phyloP scores from a whole-genome alignment of 768 basidiomycete species.

The Tephrocybe sp. region DNA sequence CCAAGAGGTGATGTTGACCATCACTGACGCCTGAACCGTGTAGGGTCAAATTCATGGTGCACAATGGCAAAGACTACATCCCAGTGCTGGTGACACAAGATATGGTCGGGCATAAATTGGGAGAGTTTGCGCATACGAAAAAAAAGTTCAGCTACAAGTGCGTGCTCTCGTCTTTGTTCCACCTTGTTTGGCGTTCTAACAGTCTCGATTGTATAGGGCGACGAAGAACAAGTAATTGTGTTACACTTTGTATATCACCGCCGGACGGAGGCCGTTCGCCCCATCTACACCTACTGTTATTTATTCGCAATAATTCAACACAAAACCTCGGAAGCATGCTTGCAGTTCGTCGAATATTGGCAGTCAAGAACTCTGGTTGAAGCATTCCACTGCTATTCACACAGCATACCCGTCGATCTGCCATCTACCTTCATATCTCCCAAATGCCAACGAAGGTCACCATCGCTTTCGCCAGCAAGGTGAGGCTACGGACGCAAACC shows the following conservation, averaged over 20 bases:
- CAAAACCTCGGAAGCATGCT: not conserved
- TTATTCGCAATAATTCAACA: conserved; percentile 1
- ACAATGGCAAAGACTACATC: conserved; percentile 90
- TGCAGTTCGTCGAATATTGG: too few relatives aligned
- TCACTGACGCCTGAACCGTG: not conserved
- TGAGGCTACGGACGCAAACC: too few relatives aligned
- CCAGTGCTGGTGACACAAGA: conserved; percentile 90
- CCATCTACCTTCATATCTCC: too few relatives aligned
- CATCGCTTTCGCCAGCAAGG: too few relatives aligned
- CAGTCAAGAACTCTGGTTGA: too few relatives aligned
- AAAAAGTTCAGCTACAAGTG: conserved; percentile 86
- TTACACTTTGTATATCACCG: not conserved
- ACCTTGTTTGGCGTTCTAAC: not conserved
- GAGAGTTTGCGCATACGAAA: conserved; percentile 91
- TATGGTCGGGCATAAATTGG: conserved; percentile 98
- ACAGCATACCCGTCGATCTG: too few relatives aligned
- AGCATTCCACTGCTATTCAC: too few relatives aligned
- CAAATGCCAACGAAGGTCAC: too few relatives aligned
- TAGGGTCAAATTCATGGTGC: conserved; percentile 87
- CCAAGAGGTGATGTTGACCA: not conserved
- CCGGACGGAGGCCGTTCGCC: not conserved
- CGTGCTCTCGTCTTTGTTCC: conserved; percentile 29
- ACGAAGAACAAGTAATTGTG: conserved; percentile 20
- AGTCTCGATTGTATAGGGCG: conserved; percentile 6
- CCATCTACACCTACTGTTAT: not conserved